Base-by-base conservation (phyloP, 305 asterid genomes). In the Fraxinus paxiana region DNA sequence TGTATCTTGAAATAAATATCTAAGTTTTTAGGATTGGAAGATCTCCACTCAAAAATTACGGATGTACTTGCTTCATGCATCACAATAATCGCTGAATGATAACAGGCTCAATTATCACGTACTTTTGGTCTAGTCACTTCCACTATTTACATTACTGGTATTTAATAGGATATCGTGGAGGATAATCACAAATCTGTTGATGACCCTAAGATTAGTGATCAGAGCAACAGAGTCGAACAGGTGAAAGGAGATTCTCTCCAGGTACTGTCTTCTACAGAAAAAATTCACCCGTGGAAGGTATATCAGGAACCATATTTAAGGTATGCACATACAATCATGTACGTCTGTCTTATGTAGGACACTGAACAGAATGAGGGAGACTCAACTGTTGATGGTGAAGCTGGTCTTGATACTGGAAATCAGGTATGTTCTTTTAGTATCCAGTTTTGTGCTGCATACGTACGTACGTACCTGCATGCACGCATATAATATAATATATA, bases 191-290 rank as follows among this genome's bases (percentile, higher is more conserved):
- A 82, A 82, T 69, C 90, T 81, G 80, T 59, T 76, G 79, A 56
- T 82, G 93, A 90, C 84, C 86, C 88, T 81, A 89, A 88, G 73
- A 85, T 82, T 48, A 74, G 63, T 81, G 91, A 88, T 83, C 90
- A 82, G 85, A 77, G 80, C 71, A 82, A 76, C 56, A 85, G 35
- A 75, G 87, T 78, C 79, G 89, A 86, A 78, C 89, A 81, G 81
- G 87, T 67, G 73, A 82, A 82, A 2, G 83, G 79, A 51, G 90
- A 83, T 46, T 71, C 89, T 87, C 63, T 76, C 48, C 86, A 90
- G 90, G 97, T 88, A 80, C 48, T 54, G 82, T 78, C 71, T 84
- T 86, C 41, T 75, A 78, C 77, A 48, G 61, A 2, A 76, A 59
- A 67, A 13, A 46, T 30, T 30, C 34, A 35, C 12, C 2, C 0